Percentiles rank a stretch among this genome's conserved stretches.
Conservation (phyloP, 768 basidiomycete genomes). For the Pisolithus marmoratus region DNA sequence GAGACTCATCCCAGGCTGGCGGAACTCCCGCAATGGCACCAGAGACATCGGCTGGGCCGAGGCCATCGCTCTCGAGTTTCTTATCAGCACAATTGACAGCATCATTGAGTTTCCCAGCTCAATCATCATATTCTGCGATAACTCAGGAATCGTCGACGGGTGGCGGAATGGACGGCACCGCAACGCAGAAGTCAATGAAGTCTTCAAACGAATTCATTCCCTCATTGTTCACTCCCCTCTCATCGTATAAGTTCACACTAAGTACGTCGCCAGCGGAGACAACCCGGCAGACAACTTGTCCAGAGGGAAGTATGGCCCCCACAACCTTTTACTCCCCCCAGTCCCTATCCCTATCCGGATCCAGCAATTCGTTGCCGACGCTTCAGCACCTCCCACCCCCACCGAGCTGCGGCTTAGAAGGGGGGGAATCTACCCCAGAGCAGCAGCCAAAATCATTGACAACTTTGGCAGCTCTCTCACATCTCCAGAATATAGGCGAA, state of each 20-base stretch:
- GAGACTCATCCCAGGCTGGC: too few species aligned
- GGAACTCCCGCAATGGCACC: conserved; percentile 10
- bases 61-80: conserved; percentile 13
- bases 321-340: conserved; percentile 7
- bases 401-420: not conserved
- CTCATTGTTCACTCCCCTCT: not conserved
- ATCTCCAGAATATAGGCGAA: too few species aligned
- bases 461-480: too few species aligned
- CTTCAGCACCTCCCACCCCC: not conserved
- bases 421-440: not conserved
- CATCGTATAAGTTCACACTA: not conserved
- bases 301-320: not conserved
- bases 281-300: not conserved
- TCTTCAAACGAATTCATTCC: conserved; percentile 6
- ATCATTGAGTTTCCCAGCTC: not conserved
- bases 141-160: conserved; percentile 8
- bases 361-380: conserved; percentile 1
- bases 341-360: conserved; percentile 5
- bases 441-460: conserved; percentile 1
- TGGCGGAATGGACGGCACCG: conserved; percentile 5
- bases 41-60: conserved; percentile 13
- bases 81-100: not conserved
- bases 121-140: conserved; percentile 1
- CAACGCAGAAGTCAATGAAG: conserved; percentile 7
- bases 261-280: not conserved